Evolutionary conservation across 768 basidiomycete species (phyloP), one percentile per base, ranked within the genome.

Genomic region (Hydnomerulius pinastri): DNA sequence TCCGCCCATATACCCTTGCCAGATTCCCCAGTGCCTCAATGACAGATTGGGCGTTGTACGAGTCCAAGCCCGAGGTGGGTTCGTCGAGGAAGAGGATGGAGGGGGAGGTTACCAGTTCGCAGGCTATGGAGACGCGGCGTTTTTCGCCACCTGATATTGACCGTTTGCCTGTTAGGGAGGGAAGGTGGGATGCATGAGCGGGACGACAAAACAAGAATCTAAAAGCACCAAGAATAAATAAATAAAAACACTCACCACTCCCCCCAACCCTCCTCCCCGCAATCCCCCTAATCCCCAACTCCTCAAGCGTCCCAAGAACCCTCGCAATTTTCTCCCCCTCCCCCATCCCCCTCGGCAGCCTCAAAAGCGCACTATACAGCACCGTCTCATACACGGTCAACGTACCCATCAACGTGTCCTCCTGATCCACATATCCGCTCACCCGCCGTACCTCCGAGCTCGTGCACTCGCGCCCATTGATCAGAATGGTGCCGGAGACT

Each of bases 121-220:
- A 99, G 33, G 97, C 97, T 56, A 99, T 98, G 0, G 90, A 92
- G 2, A 98, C 97, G 4, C 97, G 79, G 28, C 97, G 82, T 72
- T 98, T 98, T 75, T 99, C 97, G 13, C 97, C 97, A 39, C 97
- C 97, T 27, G 93, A 96, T 48, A 98, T 98, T 11, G 91, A 92
- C 10, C 97, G 80, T 51, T 81, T 82, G 25, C 91, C 91, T n/a
- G n/a, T n/a, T n/a, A n/a, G n/a, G n/a, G n/a, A n/a, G n/a, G n/a
- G n/a, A n/a, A n/a, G n/a, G n/a, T n/a, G n/a, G n/a, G n/a, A n/a
- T n/a, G n/a, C n/a, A n/a, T n/a, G n/a, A n/a, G n/a, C n/a, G n/a
- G n/a, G n/a, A n/a, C n/a, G n/a, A n/a, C n/a, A n/a, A n/a, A n/a
- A n/a, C n/a, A n/a, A n/a, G n/a, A 17, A 46, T 63, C 20, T 50